phyloP scores from a whole-genome alignment of 768 basidiomycete species.

The Trametes sanguinea region DNA sequence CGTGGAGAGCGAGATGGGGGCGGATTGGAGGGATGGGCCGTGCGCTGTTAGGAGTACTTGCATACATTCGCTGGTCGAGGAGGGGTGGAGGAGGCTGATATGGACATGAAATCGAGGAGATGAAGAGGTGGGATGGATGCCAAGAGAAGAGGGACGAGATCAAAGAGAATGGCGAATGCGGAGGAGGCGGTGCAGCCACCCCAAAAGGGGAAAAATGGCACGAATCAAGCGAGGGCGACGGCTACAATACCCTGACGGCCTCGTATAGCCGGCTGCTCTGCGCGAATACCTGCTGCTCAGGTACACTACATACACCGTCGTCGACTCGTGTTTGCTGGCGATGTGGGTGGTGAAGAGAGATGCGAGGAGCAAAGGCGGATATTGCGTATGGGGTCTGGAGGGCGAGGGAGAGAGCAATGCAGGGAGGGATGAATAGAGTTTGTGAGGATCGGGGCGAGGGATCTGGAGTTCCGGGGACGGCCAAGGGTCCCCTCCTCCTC shows the following conservation, averaged over 20 bases:
- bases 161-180: not conserved
- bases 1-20: too few relatives aligned
- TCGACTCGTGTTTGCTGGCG: not conserved
- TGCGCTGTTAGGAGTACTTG: too few relatives aligned
- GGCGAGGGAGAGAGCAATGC: not conserved
- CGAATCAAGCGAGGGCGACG: too few relatives aligned
- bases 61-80: not conserved
- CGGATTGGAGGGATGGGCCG: too few relatives aligned
- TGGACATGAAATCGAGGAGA: not conserved
- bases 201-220: too few relatives aligned
- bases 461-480: conserved; percentile 2
- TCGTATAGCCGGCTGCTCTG: too few relatives aligned
- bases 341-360: not conserved
- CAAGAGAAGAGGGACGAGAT: not conserved
- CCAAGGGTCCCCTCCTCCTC: not conserved
- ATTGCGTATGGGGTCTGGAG: not conserved
- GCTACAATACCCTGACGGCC: too few relatives aligned
- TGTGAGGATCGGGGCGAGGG: not conserved
- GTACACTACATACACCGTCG: not conserved
- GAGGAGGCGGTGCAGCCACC: conserved; percentile 2
- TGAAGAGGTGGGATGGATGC: not conserved
- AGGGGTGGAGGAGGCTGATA: not conserved
- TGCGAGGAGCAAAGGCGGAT: not conserved
- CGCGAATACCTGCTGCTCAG: too few relatives aligned
- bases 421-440: not conserved